Percentiles rank a stretch among this genome's conserved stretches.
Conservation (phyloP, 345 rosid species). For the Eucalyptus shirleyi region DNA sequence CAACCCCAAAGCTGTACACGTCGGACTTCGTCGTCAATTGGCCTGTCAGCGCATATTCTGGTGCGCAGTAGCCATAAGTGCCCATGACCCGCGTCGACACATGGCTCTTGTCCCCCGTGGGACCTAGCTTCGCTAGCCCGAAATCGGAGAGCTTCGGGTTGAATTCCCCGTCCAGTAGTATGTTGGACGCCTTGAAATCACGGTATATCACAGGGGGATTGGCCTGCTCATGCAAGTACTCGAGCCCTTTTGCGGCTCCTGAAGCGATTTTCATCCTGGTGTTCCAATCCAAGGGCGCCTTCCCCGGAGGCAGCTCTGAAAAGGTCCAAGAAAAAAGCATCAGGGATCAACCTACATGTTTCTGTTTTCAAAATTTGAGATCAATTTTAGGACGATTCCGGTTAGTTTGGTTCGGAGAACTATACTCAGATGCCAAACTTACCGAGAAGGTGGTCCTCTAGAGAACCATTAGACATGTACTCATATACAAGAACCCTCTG, state of each 20-base stretch:
- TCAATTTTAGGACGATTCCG: not conserved
- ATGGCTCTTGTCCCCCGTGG: constrained; percentile 8
- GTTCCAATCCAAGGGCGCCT: constrained; percentile 6
- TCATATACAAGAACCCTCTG: constrained; percentile 11
- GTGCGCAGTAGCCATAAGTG: constrained; percentile 16
- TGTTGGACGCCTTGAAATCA: constrained; percentile 16
- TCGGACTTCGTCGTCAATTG: constrained; percentile 13
- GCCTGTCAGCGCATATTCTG: constrained; percentile 8
- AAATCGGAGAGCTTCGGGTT: constrained; percentile 18
- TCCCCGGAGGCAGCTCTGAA: constrained; percentile 1
- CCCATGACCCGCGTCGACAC: constrained; percentile 14
- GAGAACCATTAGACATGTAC: constrained; percentile 6
- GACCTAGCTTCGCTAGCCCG: constrained; percentile 13
- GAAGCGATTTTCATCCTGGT: constrained; percentile 11
- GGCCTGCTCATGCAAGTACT: constrained; percentile 11
- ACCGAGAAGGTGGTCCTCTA: constrained; percentile 17
- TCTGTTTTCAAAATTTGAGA: not conserved
- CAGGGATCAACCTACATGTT: not conserved
- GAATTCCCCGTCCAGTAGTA: constrained; percentile 6
- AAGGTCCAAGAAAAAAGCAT: not conserved
- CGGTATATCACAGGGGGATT: constrained; percentile 15
- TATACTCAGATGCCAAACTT: not conserved
- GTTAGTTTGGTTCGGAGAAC: not conserved
- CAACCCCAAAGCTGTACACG: constrained; percentile 15
- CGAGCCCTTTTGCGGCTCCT: constrained; percentile 14